phyloP scores from a whole-genome alignment of 2,329 filamentous ascomycete genomes.

The Colletotrichum liaoningense region DNA sequence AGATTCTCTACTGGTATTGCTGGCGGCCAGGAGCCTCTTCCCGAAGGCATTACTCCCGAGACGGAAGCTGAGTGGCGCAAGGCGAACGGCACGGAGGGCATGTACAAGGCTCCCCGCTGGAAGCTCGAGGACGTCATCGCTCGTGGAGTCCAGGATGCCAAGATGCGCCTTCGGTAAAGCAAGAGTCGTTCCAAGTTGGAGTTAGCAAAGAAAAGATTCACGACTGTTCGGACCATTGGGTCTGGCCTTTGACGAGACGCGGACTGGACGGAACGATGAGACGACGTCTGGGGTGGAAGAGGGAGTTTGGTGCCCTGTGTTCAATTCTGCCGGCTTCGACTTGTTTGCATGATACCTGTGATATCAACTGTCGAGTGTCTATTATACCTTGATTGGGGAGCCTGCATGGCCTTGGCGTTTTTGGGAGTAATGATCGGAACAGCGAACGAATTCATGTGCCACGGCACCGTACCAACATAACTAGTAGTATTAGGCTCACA shows the following conservation, averaged over 20 bases:
- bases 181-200: not conserved
- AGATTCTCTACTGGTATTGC: slow-evolving; percentile 98
- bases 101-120: slow-evolving; percentile 85
- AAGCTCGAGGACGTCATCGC: slow-evolving; percentile 83
- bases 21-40: slow-evolving; percentile 83
- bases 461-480: slow-evolving; percentile 32
- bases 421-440: slow-evolving; percentile 30
- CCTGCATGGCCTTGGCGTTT: slow-evolving; percentile 35
- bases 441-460: slow-evolving; percentile 34
- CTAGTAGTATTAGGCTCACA: slow-evolving; percentile 35
- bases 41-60: slow-evolving; percentile 76
- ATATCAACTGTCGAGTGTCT: slow-evolving; percentile 34
- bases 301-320: slow-evolving; percentile 15
- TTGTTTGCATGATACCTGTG: slow-evolving; percentile 31
- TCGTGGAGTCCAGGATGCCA: slow-evolving; percentile 79
- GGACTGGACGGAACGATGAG: slow-evolving; percentile 20
- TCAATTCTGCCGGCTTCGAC: slow-evolving; percentile 33
- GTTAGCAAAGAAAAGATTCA: slow-evolving; percentile 1
- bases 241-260: slow-evolving; percentile 21
- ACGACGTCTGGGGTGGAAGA: slow-evolving; percentile 19
- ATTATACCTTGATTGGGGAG: slow-evolving; percentile 21
- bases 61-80: slow-evolving; percentile 77
- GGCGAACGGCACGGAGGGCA: slow-evolving; percentile 74
- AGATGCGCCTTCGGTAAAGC: slow-evolving; percentile 74
- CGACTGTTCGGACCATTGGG: slow-evolving; percentile 1